A percentile compares a stretch with the other conserved stretches of the same genome.
Conservation (phyloP, 495 filamentous ascomycete species). For the Usnea hakonensis region DNA sequence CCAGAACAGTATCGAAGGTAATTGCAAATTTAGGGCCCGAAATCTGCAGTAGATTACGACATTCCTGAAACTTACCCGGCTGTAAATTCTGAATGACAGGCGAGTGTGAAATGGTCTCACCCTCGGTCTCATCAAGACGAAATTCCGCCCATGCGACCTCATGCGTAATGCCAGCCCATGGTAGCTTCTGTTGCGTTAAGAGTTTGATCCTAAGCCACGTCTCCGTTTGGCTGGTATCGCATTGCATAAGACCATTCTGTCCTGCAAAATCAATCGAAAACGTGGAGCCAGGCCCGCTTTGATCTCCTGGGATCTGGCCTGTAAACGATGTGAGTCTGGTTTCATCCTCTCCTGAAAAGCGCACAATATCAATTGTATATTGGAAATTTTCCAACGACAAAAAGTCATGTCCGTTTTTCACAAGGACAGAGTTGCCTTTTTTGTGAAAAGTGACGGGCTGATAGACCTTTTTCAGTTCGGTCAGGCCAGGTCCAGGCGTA, state of each 20-base stretch:
- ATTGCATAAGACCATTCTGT: slow-evolving; percentile 7
- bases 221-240: slow-evolving; percentile 20
- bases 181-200: slow-evolving; percentile 21
- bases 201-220: slow-evolving; percentile 18
- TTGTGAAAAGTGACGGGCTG: slow-evolving; percentile 39
- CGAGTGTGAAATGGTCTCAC: slow-evolving; percentile 11
- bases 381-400: slow-evolving; percentile 26
- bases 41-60: slow-evolving; percentile 19
- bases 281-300: slow-evolving; percentile 1
- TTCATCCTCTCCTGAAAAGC: slow-evolving; percentile 10
- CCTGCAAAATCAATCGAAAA: neutral
- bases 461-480: slow-evolving; percentile 55
- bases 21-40: slow-evolving; percentile 33
- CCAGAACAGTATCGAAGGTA: slow-evolving; percentile 22
- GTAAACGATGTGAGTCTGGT: slow-evolving; percentile 17
- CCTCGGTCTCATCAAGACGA: slow-evolving; percentile 18
- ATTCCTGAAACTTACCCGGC: slow-evolving; percentile 20
- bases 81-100: slow-evolving; percentile 22
- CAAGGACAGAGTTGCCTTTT: slow-evolving; percentile 18
- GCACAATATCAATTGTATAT: slow-evolving; percentile 2
- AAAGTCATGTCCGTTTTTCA: slow-evolving; percentile 50
- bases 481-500: slow-evolving; percentile 49
- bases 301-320: neutral
- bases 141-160: slow-evolving; percentile 48
- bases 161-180: slow-evolving; percentile 41